Conservation (phyloP, 2,329 filamentous ascomycete genomes). For the Colletotrichum salicis region DNA sequence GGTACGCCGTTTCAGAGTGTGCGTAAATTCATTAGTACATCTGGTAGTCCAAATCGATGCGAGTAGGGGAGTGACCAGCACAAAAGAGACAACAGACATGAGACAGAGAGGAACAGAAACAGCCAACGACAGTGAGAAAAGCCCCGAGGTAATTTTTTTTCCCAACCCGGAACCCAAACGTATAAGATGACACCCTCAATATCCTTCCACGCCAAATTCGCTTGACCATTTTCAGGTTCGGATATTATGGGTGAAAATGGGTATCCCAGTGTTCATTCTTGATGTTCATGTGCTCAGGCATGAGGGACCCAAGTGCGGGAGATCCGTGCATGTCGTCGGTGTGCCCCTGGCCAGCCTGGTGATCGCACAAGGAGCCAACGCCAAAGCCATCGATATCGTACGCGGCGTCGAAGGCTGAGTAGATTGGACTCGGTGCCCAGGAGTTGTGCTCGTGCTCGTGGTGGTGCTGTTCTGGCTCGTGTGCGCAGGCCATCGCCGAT, state of each 20-base stretch:
- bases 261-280: constrained; percentile 50
- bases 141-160: neutral
- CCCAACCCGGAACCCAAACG: constrained; percentile 14
- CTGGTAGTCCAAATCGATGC: constrained; percentile 4
- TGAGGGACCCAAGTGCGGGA: constrained; percentile 40
- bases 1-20: constrained; percentile 20
- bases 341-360: constrained; percentile 45
- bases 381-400: constrained; percentile 52
- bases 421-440: constrained; percentile 48
- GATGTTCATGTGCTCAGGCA: constrained; percentile 42
- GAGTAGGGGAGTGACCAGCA: constrained; percentile 32
- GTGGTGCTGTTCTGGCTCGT: constrained; percentile 44
- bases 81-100: constrained; percentile 10
- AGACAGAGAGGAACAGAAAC: neutral
- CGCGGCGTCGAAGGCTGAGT: constrained; percentile 53
- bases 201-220: neutral
- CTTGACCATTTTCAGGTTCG: neutral
- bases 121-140: constrained; percentile 7
- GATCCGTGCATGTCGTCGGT: constrained; percentile 40
- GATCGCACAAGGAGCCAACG: constrained; percentile 42
- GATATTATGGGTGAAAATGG: constrained; percentile 26
- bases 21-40: constrained; percentile 35
- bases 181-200: constrained; percentile 5
- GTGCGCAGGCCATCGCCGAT: constrained; percentile 35
- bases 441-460: constrained; percentile 43